Evolutionary conservation across 345 rosid species (phyloP), one percentile per base, ranked within the genome.

Genomic region (Nephelium lappaceum): DNA sequence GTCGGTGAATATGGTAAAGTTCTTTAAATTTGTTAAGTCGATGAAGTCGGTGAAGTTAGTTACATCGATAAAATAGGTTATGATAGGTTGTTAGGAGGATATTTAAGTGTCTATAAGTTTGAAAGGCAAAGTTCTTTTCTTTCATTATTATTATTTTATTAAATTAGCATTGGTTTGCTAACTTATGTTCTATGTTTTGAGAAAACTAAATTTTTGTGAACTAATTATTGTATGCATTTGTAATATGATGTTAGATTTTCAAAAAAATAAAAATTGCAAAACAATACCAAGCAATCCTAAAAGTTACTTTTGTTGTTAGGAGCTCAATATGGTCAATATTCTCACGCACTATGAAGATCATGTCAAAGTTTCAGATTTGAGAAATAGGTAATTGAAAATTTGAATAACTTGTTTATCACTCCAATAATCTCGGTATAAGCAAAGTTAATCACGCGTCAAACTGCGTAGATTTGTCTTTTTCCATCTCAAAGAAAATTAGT

Each of bases 351-450:
- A 66, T 2, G 69, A 66, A 16, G 69, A 36, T 38, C 38, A 15
- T 65, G 69, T 36, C 45, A 65, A 65, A 65, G 69, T 65, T 65
- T 9, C 9, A 65, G 69, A 65, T 65, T 65, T 65, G 21, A 65
- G 38, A 39, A 65, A 64, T 14, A 65, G 21, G 4, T 18, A 36
- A 65, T 65, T 65, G 69, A 42, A 65, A 65, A 31, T 31, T 65
- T 65, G 18, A 39, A 36, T 65, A 65, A 31, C 69, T 66, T 8
- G 14, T 66, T 36, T 36, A 66, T 66, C 61, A 16, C 58, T 53
- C 49, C 42, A 49, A 31, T 70, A 71, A 25, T 25, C 42, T 53
- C 61, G 5, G 38, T 16, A 1, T 2, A 19, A 53, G 43, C 21
- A 51, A 71, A 71, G 19, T 53, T 36, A 31, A 23, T 53, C 45